Conservation (phyloP, 352 stramenopile genomes). For the Lagenidium giganteum region DNA sequence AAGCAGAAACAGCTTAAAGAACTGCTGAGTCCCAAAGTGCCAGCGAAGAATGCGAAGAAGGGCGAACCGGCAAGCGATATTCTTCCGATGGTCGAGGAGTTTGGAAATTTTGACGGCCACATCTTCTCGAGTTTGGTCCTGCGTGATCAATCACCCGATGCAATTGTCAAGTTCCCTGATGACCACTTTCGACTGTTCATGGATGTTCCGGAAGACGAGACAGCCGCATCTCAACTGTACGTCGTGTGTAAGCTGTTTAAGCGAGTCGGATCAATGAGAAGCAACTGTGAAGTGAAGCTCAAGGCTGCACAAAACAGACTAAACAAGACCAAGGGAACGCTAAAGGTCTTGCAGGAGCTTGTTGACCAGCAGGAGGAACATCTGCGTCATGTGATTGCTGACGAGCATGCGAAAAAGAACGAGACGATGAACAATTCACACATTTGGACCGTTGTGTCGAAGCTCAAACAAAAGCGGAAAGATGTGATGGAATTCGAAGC, state of each 20-base stretch:
- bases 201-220: conserved; percentile 13
- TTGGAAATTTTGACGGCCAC: conserved; percentile 19
- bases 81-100: neutral
- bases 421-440: conserved; percentile 15
- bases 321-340: conserved; percentile 21
- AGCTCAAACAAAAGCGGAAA: conserved; percentile 38
- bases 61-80: no score
- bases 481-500: conserved; percentile 32
- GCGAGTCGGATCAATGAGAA: conserved; percentile 27
- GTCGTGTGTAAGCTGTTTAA: conserved; percentile 55
- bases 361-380: conserved; percentile 30
- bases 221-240: conserved; percentile 15
- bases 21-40: conserved; percentile 13
- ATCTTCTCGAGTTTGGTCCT: conserved; percentile 33
- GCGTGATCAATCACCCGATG: conserved; percentile 34
- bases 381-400: conserved; percentile 28
- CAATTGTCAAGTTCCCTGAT: conserved; percentile 35
- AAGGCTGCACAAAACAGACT: conserved; percentile 8
- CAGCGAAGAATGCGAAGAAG: neutral
- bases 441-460: conserved; percentile 26
- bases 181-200: conserved; percentile 43
- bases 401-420: conserved; percentile 12
- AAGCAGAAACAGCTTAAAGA: conserved; percentile 20
- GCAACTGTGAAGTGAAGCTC: conserved; percentile 17
- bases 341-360: conserved; percentile 25